Evolutionary conservation across 495 filamentous ascomycete species (phyloP), one percentile per base, ranked within the genome.

Genomic region (Annulohypoxylon maeteangense): DNA sequence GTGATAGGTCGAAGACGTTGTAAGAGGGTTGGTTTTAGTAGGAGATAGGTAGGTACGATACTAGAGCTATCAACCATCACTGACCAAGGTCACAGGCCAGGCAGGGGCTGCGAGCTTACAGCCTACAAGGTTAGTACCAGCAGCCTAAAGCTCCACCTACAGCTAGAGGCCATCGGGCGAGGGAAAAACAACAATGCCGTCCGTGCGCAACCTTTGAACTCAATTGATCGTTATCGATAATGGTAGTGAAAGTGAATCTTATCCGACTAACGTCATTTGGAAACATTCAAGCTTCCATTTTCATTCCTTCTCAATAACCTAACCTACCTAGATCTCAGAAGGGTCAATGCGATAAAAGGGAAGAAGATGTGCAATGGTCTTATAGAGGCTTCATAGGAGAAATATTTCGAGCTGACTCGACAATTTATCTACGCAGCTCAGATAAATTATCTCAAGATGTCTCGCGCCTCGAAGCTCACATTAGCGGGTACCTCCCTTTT

Each of bases 381-480:
- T 36, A 56, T 56, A 56, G 16, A 10, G 20, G 22, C 2, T 7
- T 14, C 29, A 7, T 5, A 51, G 7, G 4, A 16, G 7, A 45
- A 2, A 5, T 18, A 16, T 1, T 31, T 11, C 23, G 27, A 14
- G 11, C n/a, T 4, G 8, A 10, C n/a, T 57, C 20, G 20, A 3
- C 38, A 11, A 14, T 22, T 40, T 14, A 40, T 40, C 12, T 40
- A 40, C 36, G 36, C 10, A n/a, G 11, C 14, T n/a, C 36, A n/a
- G 12, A 40, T 40, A 23, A 59, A 14, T 8, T 29, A n/a, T 38
- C 27, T 57, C n/a, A 70, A 63, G 32, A 99, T 99, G 96, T 98
- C 95, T 62, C 89, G 87, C 65, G 91, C 93, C 53, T 90, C 95
- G 1, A 97, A 97, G 76, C 76, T 93, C 68, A 98, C 95, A 8